These are phyloP conservation scores for Coniophora puteana DNA, from an alignment of 1,284 basidiomycete genomes.

Conservation along the genomic window DNA sequence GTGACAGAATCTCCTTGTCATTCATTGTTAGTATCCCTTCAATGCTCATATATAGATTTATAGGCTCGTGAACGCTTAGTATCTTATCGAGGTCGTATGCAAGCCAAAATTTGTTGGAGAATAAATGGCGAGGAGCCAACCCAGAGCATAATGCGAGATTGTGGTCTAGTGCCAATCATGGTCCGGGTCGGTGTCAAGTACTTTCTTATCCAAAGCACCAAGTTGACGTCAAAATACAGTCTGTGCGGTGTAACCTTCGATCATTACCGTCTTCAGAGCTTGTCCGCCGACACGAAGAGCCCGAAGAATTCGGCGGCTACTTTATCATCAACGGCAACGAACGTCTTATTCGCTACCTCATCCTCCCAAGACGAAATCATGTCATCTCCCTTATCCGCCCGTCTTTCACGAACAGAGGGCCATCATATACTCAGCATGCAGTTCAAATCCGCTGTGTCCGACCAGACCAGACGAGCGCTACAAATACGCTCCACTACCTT, in stretches of 20 bases:
- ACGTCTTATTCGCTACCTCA: constrained; percentile 96
- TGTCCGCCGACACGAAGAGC: constrained; percentile 90
- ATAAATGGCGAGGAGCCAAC: constrained; percentile 68
- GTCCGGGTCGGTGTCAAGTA: constrained; percentile 67
- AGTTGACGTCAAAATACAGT: constrained; percentile 42
- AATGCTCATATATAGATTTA: constrained; percentile 2
- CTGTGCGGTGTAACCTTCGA: constrained; percentile 90
- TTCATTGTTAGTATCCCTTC: too few species aligned
- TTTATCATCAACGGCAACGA: constrained; percentile 99
- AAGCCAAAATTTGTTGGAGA: constrained; percentile 87
- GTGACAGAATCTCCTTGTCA: not conserved
- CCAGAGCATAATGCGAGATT: constrained; percentile 79
- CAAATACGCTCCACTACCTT: constrained; percentile 97
- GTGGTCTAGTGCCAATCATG: constrained; percentile 95
- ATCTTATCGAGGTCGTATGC: constrained; percentile 91
- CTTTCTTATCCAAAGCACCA: constrained; percentile 3
- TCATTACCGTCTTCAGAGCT: constrained; percentile 85
- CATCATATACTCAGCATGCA: constrained; percentile 91
- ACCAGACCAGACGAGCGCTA: constrained; percentile 87
- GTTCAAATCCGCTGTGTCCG: constrained; percentile 96
- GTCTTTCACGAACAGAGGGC: constrained; percentile 89
- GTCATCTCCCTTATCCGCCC: constrained; percentile 84
- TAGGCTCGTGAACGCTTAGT: constrained; percentile 90
- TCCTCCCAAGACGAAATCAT: constrained; percentile 87
- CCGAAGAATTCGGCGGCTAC: constrained; percentile 98